A percentile compares a stretch with the other conserved stretches of the same genome.
phyloP scores from a whole-genome alignment of 2,329 filamentous ascomycete genomes.

The Zopfia rhizophila region DNA sequence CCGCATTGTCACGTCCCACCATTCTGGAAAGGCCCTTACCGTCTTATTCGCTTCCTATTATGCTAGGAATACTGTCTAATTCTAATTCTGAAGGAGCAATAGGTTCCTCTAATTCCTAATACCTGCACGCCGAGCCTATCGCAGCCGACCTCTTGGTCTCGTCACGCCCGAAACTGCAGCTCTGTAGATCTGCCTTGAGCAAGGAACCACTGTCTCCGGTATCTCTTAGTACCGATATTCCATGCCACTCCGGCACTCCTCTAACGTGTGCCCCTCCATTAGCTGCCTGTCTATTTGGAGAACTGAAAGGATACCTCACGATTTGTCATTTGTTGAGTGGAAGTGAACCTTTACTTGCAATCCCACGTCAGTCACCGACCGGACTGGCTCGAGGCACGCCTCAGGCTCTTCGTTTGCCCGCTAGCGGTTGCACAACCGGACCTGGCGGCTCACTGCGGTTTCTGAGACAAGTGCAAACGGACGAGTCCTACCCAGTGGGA shows the following conservation, averaged over 20 bases:
- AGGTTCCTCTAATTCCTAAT: slow-evolving; percentile 40
- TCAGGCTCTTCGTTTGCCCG: slow-evolving; percentile 9
- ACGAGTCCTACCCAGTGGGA: slow-evolving; percentile 22
- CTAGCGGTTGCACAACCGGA: slow-evolving; percentile 16
- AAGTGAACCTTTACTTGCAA: slow-evolving; percentile 8
- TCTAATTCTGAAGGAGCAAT: slow-evolving; percentile 28
- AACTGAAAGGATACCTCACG: slow-evolving; percentile 9
- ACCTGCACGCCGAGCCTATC: slow-evolving; percentile 27
- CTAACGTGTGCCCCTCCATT: slow-evolving; percentile 28
- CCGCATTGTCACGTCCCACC: slow-evolving; percentile 29
- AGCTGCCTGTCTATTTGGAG: slow-evolving; percentile 16
- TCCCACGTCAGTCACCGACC: slow-evolving; percentile 19
- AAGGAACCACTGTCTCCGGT: slow-evolving; percentile 40
- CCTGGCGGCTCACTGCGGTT: slow-evolving; percentile 18
- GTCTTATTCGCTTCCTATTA: slow-evolving; percentile 34
- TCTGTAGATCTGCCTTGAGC: slow-evolving; percentile 25
- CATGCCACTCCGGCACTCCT: slow-evolving; percentile 26
- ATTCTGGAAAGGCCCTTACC: slow-evolving; percentile 30
- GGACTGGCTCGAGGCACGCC: slow-evolving; percentile 26
- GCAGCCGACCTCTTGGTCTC: slow-evolving; percentile 24
- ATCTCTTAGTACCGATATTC: slow-evolving; percentile 26
- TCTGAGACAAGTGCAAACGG: slow-evolving; percentile 29
- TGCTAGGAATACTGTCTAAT: slow-evolving; percentile 42
- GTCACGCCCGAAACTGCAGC: slow-evolving; percentile 29
- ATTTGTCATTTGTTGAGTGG: slow-evolving; percentile 33